Evolutionary conservation across 2,329 filamentous ascomycete genomes (phyloP).

Genomic region (Zopfia rhizophila): DNA sequence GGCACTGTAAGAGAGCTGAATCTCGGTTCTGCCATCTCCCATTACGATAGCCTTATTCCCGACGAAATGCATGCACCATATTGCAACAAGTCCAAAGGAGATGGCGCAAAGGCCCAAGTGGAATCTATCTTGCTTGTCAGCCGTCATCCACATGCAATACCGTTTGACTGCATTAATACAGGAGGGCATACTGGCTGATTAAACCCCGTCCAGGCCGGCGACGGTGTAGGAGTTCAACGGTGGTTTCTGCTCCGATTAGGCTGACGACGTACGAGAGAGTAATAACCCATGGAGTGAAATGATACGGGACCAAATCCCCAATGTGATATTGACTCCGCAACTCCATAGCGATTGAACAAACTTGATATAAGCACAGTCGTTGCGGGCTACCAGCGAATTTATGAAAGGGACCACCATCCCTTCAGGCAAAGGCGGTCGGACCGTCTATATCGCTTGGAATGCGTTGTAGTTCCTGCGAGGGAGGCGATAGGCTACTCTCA

Average conservation of each 20-base stretch:
- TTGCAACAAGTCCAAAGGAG: constrained; percentile 60
- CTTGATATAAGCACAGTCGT: constrained; percentile 5
- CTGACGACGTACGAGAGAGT: constrained; percentile 72
- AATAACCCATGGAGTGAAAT: constrained; percentile 22
- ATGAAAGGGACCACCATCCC: too few relatives aligned
- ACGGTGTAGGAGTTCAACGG: constrained; percentile 82
- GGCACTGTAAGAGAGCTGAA: constrained; percentile 79
- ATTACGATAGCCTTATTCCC: constrained; percentile 83
- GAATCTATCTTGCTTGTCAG: constrained; percentile 42
- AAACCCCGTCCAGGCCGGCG: constrained; percentile 68
- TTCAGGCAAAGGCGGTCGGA: too few relatives aligned
- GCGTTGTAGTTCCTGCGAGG: too few relatives aligned
- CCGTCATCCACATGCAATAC: constrained; percentile 10
- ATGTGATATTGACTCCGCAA: constrained; percentile 10
- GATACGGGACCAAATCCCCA: constrained; percentile 10
- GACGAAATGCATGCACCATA: constrained; percentile 77
- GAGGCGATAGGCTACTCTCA: too few relatives aligned
- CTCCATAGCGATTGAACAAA: constrained; percentile 9
- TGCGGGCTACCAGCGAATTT: constrained; percentile 1
- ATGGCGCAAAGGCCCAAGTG: constrained; percentile 55
- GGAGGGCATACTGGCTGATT: constrained; percentile 43
- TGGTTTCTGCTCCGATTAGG: constrained; percentile 79
- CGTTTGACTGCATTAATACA: not conserved
- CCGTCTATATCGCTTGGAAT: too few relatives aligned
- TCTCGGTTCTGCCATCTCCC: constrained; percentile 64